These are phyloP conservation scores for Leccinum longicurvipes DNA, from an alignment of 768 basidiomycete species.

Conservation along the genomic window DNA sequence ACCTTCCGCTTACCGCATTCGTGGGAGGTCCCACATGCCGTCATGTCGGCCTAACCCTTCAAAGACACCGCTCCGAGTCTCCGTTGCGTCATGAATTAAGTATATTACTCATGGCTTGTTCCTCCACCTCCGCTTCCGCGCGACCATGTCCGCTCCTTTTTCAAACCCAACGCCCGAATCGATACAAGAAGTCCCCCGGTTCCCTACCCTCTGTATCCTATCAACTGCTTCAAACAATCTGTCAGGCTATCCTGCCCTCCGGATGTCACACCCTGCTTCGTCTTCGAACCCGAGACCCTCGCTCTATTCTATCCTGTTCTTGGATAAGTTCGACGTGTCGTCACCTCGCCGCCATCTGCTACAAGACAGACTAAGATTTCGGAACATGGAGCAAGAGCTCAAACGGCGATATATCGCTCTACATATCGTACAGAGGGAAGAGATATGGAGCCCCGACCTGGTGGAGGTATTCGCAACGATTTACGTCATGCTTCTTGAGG, in stretches of 20 bases:
- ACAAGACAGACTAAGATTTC: constrained; percentile 20
- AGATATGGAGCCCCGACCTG: constrained; percentile 35
- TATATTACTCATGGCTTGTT: constrained; percentile 23
- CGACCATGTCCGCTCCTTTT: constrained; percentile 33
- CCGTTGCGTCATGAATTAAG: constrained; percentile 27
- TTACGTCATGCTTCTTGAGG: constrained; percentile 58
- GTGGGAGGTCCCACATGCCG: constrained; percentile 27
- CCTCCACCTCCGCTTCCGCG: constrained; percentile 12
- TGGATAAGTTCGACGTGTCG: constrained; percentile 46
- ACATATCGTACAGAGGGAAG: constrained; percentile 40
- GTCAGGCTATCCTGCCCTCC: constrained; percentile 35
- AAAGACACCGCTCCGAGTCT: constrained; percentile 17
- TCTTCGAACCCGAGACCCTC: constrained; percentile 24
- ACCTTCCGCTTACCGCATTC: constrained; percentile 11
- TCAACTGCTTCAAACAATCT: constrained; percentile 33
- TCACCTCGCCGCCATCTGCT: constrained; percentile 41
- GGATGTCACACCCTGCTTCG: constrained; percentile 28
- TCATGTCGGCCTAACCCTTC: constrained; percentile 31
- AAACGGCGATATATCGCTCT: constrained; percentile 42
- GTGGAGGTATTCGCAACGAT: constrained; percentile 49
- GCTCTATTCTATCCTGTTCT: constrained; percentile 41
- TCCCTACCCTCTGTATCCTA: constrained; percentile 33
- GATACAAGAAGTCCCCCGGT: constrained; percentile 35
- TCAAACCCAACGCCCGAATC: constrained; percentile 33
- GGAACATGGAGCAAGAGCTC: constrained; percentile 43